Percentiles rank a stretch among this genome's conserved stretches.
Conservation (phyloP, 352 stramenopile genomes). For the Phytophthora pseudosyringae region DNA sequence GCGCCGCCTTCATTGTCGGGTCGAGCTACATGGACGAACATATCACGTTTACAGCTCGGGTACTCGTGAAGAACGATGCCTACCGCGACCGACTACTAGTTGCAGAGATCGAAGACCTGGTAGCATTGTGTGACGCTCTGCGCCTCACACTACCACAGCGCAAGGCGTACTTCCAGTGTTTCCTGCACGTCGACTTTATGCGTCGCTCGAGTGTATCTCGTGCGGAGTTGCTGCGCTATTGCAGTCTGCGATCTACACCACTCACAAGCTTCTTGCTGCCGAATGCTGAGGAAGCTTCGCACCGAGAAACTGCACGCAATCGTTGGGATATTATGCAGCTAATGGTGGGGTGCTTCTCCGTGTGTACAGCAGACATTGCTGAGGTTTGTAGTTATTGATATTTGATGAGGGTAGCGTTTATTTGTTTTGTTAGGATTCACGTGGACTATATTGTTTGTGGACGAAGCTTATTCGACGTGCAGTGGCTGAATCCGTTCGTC, state of each 20-base stretch:
- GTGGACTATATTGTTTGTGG: background rate
- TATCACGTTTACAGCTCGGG: constrained; percentile 47
- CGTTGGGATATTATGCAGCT: constrained; percentile 72
- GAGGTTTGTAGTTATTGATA: constrained; percentile 24
- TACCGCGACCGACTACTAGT: constrained; percentile 71
- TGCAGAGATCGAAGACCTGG: constrained; percentile 64
- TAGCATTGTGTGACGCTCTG: constrained; percentile 61
- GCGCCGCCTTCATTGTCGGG: constrained; percentile 48
- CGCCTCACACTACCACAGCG: constrained; percentile 55
- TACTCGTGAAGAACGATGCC: constrained; percentile 63
- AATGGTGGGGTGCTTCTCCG: constrained; percentile 56
- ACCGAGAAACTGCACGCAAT: constrained; percentile 41
- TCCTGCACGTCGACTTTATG: constrained; percentile 67
- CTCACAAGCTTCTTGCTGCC: constrained; percentile 48
- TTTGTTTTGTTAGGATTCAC: constrained; percentile 1
- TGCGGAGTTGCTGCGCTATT: constrained; percentile 65
- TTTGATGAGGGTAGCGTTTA: background rate
- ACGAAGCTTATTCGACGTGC: constrained; percentile 35
- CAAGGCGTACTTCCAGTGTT: constrained; percentile 70
- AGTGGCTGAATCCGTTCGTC: constrained; percentile 26
- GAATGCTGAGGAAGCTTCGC: constrained; percentile 30
- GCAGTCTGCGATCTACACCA: constrained; percentile 44
- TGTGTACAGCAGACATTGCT: constrained; percentile 55
- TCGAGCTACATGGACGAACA: constrained; percentile 54
- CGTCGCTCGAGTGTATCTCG: constrained; percentile 57